Percentiles rank a stretch among this genome's conserved stretches.
Conservation (phyloP, 345 rosid genomes). For the Aquilaria yunnanensis region DNA sequence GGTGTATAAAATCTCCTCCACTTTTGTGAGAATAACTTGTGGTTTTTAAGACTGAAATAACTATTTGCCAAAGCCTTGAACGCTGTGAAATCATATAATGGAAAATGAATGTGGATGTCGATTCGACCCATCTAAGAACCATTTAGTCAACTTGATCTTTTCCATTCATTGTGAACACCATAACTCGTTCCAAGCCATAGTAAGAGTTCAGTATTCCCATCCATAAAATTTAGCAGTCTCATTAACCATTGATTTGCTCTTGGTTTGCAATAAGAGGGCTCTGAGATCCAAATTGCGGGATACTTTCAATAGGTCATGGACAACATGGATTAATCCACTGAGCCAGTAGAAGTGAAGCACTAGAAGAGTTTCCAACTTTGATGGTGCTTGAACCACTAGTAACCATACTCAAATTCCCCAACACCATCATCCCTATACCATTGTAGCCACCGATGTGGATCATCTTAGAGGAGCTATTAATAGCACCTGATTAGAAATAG, state of each 20-base stretch:
- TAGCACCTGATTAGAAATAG: constrained; percentile 39
- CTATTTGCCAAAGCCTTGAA: constrained; percentile 59
- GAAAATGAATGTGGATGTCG: constrained; percentile 75
- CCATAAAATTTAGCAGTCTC: constrained; percentile 44
- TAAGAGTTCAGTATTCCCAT: constrained; percentile 35
- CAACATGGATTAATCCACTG: constrained; percentile 8
- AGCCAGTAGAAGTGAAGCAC: constrained; percentile 54
- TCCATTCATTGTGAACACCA: constrained; percentile 56
- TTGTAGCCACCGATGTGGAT: constrained; percentile 43
- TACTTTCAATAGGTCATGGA: constrained; percentile 5
- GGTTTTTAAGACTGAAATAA: constrained; percentile 74
- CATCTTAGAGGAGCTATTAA: constrained; percentile 42
- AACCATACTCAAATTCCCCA: constrained; percentile 33
- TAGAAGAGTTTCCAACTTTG: constrained; percentile 34
- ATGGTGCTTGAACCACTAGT: constrained; percentile 22
- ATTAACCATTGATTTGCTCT: constrained; percentile 29
- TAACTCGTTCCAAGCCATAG: constrained; percentile 48
- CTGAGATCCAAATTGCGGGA: constrained; percentile 34
- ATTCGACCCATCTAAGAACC: constrained; percentile 59
- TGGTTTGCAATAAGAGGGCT: constrained; percentile 31
- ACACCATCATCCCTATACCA: constrained; percentile 24
- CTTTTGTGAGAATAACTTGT: constrained; percentile 65
- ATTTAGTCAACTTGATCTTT: constrained; percentile 52
- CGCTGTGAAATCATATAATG: constrained; percentile 64
- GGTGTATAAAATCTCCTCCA: constrained; percentile 63